These are phyloP conservation scores for Leucocoprinus leucothites DNA, from an alignment of 768 basidiomycete genomes.

Conservation along the genomic window DNA sequence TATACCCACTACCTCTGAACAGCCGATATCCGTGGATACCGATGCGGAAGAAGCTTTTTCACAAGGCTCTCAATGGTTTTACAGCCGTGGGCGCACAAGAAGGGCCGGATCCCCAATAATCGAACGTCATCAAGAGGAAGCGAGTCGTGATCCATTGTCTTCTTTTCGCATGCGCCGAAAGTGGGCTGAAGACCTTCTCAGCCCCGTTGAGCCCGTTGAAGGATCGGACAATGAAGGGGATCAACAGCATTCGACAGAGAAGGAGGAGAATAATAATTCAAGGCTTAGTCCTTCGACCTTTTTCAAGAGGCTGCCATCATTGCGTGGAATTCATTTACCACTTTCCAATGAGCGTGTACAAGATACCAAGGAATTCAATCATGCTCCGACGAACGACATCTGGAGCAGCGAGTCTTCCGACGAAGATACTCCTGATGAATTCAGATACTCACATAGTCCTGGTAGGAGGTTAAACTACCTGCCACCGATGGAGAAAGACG, in stretches of 20 bases:
- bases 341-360: not conserved
- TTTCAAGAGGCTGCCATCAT: not conserved
- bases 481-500: not conserved
- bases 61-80: conserved; percentile 53
- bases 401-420: conserved; percentile 12
- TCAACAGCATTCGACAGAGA: not conserved
- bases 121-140: conserved; percentile 13
- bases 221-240: not conserved
- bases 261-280: not conserved
- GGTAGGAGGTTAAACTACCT: not conserved
- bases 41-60: conserved; percentile 74
- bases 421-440: not conserved
- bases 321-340: not conserved
- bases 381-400: not conserved
- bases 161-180: conserved; percentile 42
- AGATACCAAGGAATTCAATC: conserved; percentile 8
- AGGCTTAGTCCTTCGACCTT: not conserved
- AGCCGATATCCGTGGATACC: conserved; percentile 71
- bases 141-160: conserved; percentile 33
- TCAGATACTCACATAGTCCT: not conserved
- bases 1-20: conserved; percentile 40
- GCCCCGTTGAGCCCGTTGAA: conserved; percentile 11
- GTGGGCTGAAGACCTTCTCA: conserved; percentile 44
- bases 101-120: conserved; percentile 27
- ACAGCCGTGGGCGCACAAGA: conserved; percentile 43